phyloP scores from a whole-genome alignment of 306 rosid genomes.

The Boehmeria nivea region DNA sequence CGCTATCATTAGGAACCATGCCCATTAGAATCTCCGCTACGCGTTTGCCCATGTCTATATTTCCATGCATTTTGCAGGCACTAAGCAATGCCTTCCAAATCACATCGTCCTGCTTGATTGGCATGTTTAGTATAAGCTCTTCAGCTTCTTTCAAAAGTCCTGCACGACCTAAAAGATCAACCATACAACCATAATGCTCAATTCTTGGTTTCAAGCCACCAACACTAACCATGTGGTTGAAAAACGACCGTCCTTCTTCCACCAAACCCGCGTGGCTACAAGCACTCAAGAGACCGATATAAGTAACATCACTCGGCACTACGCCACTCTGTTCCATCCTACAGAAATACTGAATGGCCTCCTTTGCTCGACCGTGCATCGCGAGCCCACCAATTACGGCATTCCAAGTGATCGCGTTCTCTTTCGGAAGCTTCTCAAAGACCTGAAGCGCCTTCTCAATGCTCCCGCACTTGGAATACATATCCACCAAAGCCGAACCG shows the following conservation, averaged over 20 bases:
- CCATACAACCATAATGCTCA: conserved; percentile 83
- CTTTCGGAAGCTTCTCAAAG: conserved; percentile 50
- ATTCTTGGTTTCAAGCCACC: conserved; percentile 52
- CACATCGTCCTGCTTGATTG: conserved; percentile 58
- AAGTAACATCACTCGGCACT: conserved; percentile 61
- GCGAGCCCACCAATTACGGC: conserved; percentile 61
- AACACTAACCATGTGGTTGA: conserved; percentile 51
- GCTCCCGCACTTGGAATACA: conserved; percentile 72
- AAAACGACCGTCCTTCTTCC: conserved; percentile 45
- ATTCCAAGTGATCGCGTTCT: conserved; percentile 63
- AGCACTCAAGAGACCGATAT: conserved; percentile 56
- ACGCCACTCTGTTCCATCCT: conserved; percentile 51
- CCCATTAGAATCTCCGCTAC: conserved; percentile 49
- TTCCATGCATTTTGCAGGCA: conserved; percentile 64
- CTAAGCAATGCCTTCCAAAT: conserved; percentile 85
- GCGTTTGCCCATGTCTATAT: conserved; percentile 49
- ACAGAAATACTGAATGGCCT: conserved; percentile 37
- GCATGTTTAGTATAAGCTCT: conserved; percentile 53
- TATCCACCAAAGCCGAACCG: conserved; percentile 73
- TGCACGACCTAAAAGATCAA: conserved; percentile 67
- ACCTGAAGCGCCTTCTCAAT: conserved; percentile 74
- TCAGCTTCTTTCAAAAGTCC: conserved; percentile 71
- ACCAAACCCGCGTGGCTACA: conserved; percentile 77
- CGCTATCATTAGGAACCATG: conserved; percentile 64
- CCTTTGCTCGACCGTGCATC: conserved; percentile 58